phyloP scores from a whole-genome alignment of 2,329 filamentous ascomycete species.

The Pseudocercospora fuligena region DNA sequence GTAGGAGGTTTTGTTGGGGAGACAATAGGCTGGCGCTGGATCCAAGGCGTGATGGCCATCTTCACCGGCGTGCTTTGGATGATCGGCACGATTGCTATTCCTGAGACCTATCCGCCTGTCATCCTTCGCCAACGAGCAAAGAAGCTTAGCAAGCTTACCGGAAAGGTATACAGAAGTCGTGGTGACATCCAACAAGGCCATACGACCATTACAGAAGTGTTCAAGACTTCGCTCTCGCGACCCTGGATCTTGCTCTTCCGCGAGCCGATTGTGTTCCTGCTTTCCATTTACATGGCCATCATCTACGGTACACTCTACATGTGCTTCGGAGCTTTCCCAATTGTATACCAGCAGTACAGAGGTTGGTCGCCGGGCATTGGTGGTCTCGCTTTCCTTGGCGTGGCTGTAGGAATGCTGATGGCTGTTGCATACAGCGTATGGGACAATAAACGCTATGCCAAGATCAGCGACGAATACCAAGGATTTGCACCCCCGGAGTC shows the following conservation, averaged over 20 bases:
- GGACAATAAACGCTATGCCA: constrained; percentile 59
- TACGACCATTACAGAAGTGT: constrained; percentile 43
- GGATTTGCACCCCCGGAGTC: constrained; percentile 69
- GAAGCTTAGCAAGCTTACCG: constrained; percentile 56
- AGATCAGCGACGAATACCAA: constrained; percentile 50
- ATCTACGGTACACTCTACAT: constrained; percentile 55
- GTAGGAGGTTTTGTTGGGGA: constrained; percentile 69
- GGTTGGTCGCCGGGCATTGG: constrained; percentile 65
- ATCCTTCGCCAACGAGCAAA: constrained; percentile 60
- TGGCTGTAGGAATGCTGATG: constrained; percentile 68
- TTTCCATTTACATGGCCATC: constrained; percentile 54
- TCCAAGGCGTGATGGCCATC: constrained; percentile 65
- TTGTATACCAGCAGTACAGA: constrained; percentile 66
- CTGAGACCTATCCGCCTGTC: constrained; percentile 65
- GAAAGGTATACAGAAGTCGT: constrained; percentile 61
- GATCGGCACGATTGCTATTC: constrained; percentile 55
- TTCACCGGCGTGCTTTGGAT: constrained; percentile 68
- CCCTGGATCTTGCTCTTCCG: constrained; percentile 67
- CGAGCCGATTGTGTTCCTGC: constrained; percentile 55
- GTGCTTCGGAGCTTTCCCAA: constrained; percentile 53
- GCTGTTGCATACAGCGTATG: constrained; percentile 61
- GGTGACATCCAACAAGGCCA: constrained; percentile 46
- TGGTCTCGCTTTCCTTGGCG: constrained; percentile 70
- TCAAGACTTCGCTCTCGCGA: constrained; percentile 62
- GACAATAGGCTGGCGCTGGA: constrained; percentile 70